These are phyloP conservation scores for Yamadazyma endophytica DNA, from an alignment of 805 yeast species.

Conservation along the genomic window DNA sequence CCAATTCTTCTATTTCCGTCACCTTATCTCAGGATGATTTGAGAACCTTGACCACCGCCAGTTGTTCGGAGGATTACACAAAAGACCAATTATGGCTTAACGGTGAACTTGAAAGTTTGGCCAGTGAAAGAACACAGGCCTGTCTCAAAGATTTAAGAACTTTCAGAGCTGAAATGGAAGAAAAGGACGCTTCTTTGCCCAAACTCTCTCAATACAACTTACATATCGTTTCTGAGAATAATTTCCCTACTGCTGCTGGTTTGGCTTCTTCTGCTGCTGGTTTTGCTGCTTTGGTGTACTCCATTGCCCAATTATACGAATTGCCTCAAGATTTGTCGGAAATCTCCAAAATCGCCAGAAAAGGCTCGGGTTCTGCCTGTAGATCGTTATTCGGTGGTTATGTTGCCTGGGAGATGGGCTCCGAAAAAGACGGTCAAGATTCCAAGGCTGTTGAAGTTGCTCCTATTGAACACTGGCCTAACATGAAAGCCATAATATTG, in stretches of 20 bases:
- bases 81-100: slow-evolving; percentile 80
- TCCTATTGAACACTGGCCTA: slow-evolving; percentile 82
- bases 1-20: slow-evolving; percentile 93
- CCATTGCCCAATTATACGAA: slow-evolving; percentile 81
- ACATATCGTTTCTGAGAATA: slow-evolving; percentile 87
- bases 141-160: slow-evolving; percentile 73
- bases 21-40: slow-evolving; percentile 89
- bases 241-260: slow-evolving; percentile 99
- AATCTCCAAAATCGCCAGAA: slow-evolving; percentile 89
- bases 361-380: slow-evolving; percentile 98
- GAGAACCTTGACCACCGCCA: slow-evolving; percentile 87
- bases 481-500: slow-evolving; percentile 84
- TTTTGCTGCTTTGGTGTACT: slow-evolving; percentile 88
- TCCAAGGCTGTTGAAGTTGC: slow-evolving; percentile 93
- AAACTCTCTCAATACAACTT: slow-evolving; percentile 60
- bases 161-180: slow-evolving; percentile 62
- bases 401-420: slow-evolving; percentile 99
- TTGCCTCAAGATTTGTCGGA: slow-evolving; percentile 84
- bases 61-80: slow-evolving; percentile 53
- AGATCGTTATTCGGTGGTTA: slow-evolving; percentile 95
- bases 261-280: slow-evolving; percentile 98
- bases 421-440: slow-evolving; percentile 70
- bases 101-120: slow-evolving; percentile 73
- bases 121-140: slow-evolving; percentile 59
- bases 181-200: slow-evolving; percentile 49